Evolutionary conservation across 495 filamentous ascomycete genomes (phyloP).

Genomic region (Aspergillus heteromorphus): DNA sequence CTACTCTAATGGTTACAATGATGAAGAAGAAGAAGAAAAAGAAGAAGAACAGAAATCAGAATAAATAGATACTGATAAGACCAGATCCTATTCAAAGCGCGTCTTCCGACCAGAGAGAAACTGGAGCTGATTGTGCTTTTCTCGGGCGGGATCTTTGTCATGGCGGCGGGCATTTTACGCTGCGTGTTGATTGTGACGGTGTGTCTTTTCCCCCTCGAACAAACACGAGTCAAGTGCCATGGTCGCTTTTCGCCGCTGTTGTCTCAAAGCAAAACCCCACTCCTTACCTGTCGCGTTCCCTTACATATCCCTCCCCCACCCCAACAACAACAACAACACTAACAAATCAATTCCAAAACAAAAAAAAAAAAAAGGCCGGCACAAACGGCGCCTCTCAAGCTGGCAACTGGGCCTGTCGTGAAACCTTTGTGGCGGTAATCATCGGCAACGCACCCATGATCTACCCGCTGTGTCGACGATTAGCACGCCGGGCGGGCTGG

Average conservation of each 20-base stretch:
- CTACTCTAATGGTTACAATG: too few relatives aligned
- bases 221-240: too few relatives aligned
- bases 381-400: slow-evolving; percentile 48
- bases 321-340: slow-evolving; percentile 2
- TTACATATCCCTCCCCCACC: not conserved
- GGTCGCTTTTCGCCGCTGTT: too few relatives aligned
- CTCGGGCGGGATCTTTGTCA: slow-evolving; percentile 54
- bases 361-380: slow-evolving; percentile 25
- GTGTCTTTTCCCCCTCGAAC: slow-evolving; percentile 4
- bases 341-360: not conserved
- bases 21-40: too few relatives aligned
- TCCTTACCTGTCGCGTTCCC: too few relatives aligned
- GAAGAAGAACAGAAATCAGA: not conserved
- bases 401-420: slow-evolving; percentile 58
- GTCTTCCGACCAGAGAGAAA: slow-evolving; percentile 47
- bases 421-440: slow-evolving; percentile 57
- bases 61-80: not conserved
- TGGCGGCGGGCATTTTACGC: slow-evolving; percentile 55
- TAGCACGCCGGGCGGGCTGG: slow-evolving; percentile 26
- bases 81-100: slow-evolving; percentile 50
- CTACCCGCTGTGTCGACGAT: slow-evolving; percentile 45
- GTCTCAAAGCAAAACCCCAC: too few relatives aligned
- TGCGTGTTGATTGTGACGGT: slow-evolving; percentile 53
- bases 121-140: slow-evolving; percentile 52
- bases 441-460: slow-evolving; percentile 59